Evolutionary conservation across 1,284 basidiomycete genomes (phyloP), one percentile per base, ranked within the genome.

Genomic region (Xerocomus cyaneibrunnescens): DNA sequence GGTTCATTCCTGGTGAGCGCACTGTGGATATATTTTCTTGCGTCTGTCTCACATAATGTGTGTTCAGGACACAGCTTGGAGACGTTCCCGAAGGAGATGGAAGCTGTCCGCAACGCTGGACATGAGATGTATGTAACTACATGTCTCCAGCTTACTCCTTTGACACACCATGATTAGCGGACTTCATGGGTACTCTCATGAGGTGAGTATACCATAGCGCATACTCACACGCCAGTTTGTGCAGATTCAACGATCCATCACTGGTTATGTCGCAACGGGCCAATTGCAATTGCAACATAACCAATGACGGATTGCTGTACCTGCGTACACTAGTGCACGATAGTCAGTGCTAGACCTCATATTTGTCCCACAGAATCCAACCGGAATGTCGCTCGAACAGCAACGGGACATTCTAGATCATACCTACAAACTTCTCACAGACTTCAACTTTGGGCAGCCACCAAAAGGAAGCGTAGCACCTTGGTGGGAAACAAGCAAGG

Each of bases 401-500:
- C 88, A 91, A 62, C 77, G 77, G 43, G 87, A 87, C 55, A 84
- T 91, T 47, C 72, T 91, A 35, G 80, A 88, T 50, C 75, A 86
- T 60, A 90, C 87, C 0, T 79, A 78, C 67, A 71, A 80, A 14
- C 74, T 86, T 28, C 71, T 91, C 45, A 89, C 87, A 5, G 73
- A 79, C 7, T 90, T 92, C 65, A 85, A 83, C 62, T 74, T 82
- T 50, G 82, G 81, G n/a, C 72, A 81, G 22, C 76, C 85, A 16
- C 88, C 88, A 1, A 80, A 81, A 62, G 82, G 84, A 14, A 75
- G 75, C 50, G 85, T 89, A 31, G 86, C 87, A 9, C 85, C 87
- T 0, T 91, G 87, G 86, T 92, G 87, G 86, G 88, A 92, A 66
- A 83, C 80, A 2, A 85, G 80, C 69, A 80, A 79, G 52, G 87